Evolutionary conservation across 2,329 filamentous ascomycete species (phyloP), one percentile per base, ranked within the genome.

Genomic region (Dactylellina drechsleri): DNA sequence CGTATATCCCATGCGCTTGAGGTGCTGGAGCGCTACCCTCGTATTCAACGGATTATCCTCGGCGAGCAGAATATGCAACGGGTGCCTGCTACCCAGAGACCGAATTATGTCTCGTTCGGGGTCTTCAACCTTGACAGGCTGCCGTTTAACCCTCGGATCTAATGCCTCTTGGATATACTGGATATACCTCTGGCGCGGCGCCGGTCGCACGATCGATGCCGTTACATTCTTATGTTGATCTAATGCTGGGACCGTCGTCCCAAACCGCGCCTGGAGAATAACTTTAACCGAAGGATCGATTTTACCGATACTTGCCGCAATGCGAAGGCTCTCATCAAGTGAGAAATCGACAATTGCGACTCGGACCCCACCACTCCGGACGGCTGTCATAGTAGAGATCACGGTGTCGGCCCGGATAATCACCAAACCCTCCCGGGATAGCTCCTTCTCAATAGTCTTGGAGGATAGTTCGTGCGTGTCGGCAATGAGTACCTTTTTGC

Each of bases 11-110:
- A 97, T 97, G 82, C 97, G 97, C 83, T 97, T 93, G 31, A 99
- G 85, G 78, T 98, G 98, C 85, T 97, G 97, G 79, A 97, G 92
- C 0, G 95, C 95, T 64, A 98, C 85, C 79, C 93, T 90, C 82
- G 98, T 95, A 82, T 99, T 99, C 81, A 99, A 93, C 15, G 92
- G 90, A 81, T 99, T 99, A 83, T 99, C 95, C 83, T 99, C 95
- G 6, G 94, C 95, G 70, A 98, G 86, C 47, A 99, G 85, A 79
- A 99, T 97, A 81, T 96, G 92, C 82, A 98, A 96, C 0, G 93
- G 79, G 49, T 79, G 77, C 31, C 78, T 57, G 18, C 71, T 79
- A 8, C 77, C 78, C 13, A 79, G 73, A 18, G 78, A 78, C 67
- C 75, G 76, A 28, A 79, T 73, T 49, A 79, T 68, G 56, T 79